A percentile compares a stretch with the other conserved stretches of the same genome.
These are phyloP conservation scores for Ogataea salicorniae DNA, from an alignment of 805 yeast species.

Conservation along the genomic window DNA sequence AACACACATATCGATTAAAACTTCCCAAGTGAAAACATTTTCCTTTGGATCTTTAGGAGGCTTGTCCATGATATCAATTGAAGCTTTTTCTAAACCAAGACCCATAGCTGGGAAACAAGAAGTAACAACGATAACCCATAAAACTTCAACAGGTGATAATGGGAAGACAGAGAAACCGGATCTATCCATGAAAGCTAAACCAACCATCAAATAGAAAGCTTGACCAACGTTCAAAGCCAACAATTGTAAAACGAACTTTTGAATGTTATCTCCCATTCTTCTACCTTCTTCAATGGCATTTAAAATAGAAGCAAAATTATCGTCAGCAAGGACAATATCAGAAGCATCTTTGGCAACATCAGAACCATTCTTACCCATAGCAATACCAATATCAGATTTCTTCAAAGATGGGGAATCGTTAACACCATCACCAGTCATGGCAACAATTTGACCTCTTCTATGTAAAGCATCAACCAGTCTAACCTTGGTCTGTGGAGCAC, in stretches of 20 bases:
- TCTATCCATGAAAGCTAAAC: conserved; percentile 63
- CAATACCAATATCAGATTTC: conserved; percentile 76
- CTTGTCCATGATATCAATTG: conserved; percentile 55
- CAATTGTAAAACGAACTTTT: conserved; percentile 70
- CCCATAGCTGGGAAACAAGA: conserved; percentile 86
- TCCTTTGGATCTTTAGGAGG: conserved; percentile 56
- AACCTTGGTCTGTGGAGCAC: conserved; percentile 80
- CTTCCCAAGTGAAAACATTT: conserved; percentile 60
- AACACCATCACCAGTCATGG: conserved; percentile 85
- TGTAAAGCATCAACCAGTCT: conserved; percentile 75
- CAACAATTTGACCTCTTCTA: conserved; percentile 57
- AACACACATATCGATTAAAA: conserved; percentile 60
- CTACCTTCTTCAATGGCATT: conserved; percentile 79
- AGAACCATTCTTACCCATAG: conserved; percentile 78
- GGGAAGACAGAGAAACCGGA: conserved; percentile 74
- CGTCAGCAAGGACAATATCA: conserved; percentile 70
- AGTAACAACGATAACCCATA: conserved; percentile 75
- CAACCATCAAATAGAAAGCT: conserved; percentile 63
- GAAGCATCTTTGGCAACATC: conserved; percentile 85
- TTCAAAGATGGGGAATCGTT: conserved; percentile 77
- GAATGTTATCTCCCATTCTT: conserved; percentile 73
- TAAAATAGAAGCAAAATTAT: conserved; percentile 73
- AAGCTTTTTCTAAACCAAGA: conserved; percentile 62
- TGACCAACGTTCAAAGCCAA: conserved; percentile 71
- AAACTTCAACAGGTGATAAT: conserved; percentile 70